These are phyloP conservation scores for Lachancea dasiensis DNA, from an alignment of 805 yeast genomes.

Conservation along the genomic window DNA sequence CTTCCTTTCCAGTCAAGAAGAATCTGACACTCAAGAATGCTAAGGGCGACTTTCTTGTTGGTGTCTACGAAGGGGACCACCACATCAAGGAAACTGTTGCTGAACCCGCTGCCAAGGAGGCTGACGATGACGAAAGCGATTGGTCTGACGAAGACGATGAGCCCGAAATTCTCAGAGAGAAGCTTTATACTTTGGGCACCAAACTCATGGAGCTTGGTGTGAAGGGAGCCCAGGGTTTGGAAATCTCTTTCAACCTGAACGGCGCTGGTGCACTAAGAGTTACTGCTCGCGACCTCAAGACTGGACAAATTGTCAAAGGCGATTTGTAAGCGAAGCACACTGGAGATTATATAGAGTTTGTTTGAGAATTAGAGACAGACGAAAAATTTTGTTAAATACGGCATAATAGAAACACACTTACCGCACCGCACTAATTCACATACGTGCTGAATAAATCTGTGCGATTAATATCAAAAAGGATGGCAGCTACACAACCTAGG, in stretches of 20 bases:
- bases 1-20: slow-evolving; percentile 87
- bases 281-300: slow-evolving; percentile 57
- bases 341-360: slow-evolving; percentile 2
- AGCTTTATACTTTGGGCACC: slow-evolving; percentile 64
- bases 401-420: too few relatives aligned
- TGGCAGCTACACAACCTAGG: slow-evolving; percentile 18
- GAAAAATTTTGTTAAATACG: not conserved
- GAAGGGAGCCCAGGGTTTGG: slow-evolving; percentile 64
- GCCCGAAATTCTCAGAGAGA: slow-evolving; percentile 79
- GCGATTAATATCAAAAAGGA: slow-evolving; percentile 1
- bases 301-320: slow-evolving; percentile 52
- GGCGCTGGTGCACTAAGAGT: slow-evolving; percentile 56
- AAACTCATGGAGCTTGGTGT: slow-evolving; percentile 74
- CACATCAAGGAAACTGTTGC: slow-evolving; percentile 74
- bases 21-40: slow-evolving; percentile 57
- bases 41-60: slow-evolving; percentile 56
- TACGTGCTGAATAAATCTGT: too few relatives aligned
- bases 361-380: not conserved
- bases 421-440: too few relatives aligned
- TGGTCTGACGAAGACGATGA: slow-evolving; percentile 69
- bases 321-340: slow-evolving; percentile 34
- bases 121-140: slow-evolving; percentile 44
- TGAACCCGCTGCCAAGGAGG: slow-evolving; percentile 54
- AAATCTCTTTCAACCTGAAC: slow-evolving; percentile 48
- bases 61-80: slow-evolving; percentile 81